Conservation (phyloP, 441 rosid genomes). For the Geranium incanum region DNA sequence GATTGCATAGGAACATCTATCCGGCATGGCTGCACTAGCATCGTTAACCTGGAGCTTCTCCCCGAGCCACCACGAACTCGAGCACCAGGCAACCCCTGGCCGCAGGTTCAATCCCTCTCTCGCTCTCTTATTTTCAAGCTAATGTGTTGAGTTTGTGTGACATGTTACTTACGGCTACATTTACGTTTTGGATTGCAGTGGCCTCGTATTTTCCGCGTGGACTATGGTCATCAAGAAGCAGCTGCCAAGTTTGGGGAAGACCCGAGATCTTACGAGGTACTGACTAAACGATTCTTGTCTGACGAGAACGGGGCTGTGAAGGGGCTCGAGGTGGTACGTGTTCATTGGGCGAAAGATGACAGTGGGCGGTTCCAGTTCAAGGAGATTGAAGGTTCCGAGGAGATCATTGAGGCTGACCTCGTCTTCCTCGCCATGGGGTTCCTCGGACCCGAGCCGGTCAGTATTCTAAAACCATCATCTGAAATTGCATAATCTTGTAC, state of each 20-base stretch:
- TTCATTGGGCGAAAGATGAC: constrained; percentile 90
- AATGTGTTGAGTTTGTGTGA: not conserved
- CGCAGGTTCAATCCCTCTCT: constrained; percentile 56
- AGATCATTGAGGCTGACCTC: constrained; percentile 80
- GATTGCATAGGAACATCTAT: constrained; percentile 98
- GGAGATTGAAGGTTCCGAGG: constrained; percentile 85
- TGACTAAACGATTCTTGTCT: constrained; percentile 86
- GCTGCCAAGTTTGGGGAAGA: constrained; percentile 79
- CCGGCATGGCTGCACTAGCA: constrained; percentile 81
- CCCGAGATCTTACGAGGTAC: constrained; percentile 91
- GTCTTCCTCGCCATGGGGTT: constrained; percentile 97
- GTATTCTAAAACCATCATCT: constrained; percentile 23
- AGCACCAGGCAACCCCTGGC: constrained; percentile 99
- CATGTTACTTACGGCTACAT: not conserved
- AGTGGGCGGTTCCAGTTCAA: constrained; percentile 75
- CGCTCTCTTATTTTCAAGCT: not conserved
- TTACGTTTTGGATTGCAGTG: constrained; percentile 45
- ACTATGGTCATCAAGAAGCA: constrained; percentile 98
- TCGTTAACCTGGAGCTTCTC: constrained; percentile 89
- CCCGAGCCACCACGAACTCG: constrained; percentile 82
- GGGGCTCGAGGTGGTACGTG: constrained; percentile 74
- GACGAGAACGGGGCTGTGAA: constrained; percentile 76
- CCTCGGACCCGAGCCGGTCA: constrained; percentile 92
- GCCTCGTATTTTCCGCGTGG: constrained; percentile 93
- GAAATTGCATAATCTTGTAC: too few relatives aligned